phyloP scores from a whole-genome alignment of 495 filamentous ascomycete genomes.

The Neurospora sp. region DNA sequence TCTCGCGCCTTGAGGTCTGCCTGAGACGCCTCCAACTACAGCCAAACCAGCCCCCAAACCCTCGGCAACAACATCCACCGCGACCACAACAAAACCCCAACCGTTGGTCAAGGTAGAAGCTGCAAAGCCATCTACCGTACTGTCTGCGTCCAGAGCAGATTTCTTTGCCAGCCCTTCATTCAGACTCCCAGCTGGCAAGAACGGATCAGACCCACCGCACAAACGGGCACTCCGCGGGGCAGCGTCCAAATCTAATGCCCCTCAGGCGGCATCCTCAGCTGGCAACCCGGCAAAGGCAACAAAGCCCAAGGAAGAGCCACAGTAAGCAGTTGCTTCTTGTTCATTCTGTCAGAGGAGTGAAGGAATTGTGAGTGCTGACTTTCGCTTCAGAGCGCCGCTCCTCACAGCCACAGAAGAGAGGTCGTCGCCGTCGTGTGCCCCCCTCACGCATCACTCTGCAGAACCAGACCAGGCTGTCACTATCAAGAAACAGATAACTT shows the following conservation, averaged over 20 bases:
- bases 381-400: background rate
- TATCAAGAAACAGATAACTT: background rate
- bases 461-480: too few species aligned
- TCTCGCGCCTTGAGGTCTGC: too few species aligned
- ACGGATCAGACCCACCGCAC: background rate
- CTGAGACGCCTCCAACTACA: slow-evolving; percentile 6
- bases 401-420: background rate
- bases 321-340: slow-evolving; percentile 1
- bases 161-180: background rate
- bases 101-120: background rate
- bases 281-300: slow-evolving; percentile 5
- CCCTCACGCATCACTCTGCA: background rate
- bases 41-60: slow-evolving; percentile 17
- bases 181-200: background rate
- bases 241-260: background rate
- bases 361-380: background rate
- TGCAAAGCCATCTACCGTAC: slow-evolving; percentile 8
- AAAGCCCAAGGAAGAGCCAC: slow-evolving; percentile 16
- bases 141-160: background rate
- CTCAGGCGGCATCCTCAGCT: background rate
- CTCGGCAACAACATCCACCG: slow-evolving; percentile 15
- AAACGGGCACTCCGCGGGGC: background rate
- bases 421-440: background rate
- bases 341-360: background rate
- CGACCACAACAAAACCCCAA: slow-evolving; percentile 13